phyloP scores from a whole-genome alignment of 78 protist genomes.

The Kipferlia bialata region DNA sequence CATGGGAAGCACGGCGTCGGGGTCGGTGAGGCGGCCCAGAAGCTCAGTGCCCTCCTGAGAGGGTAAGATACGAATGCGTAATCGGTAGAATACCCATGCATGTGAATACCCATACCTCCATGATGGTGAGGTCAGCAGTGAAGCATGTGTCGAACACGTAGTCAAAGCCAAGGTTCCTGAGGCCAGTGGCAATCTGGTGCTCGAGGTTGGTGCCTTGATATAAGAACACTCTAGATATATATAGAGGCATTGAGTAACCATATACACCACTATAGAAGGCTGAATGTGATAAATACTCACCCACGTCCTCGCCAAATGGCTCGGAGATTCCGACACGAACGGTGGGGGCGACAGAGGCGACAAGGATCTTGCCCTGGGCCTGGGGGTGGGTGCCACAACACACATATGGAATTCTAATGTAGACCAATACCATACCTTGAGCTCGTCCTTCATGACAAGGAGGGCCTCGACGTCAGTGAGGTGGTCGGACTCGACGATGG shows the following conservation, averaged over 20 bases:
- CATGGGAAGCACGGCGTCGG: conserved; percentile 28
- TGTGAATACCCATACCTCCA: too few relatives aligned
- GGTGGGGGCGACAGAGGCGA: conserved; percentile 18
- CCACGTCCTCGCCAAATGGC: neutral
- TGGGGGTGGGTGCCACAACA: too few relatives aligned
- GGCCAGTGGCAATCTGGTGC: conserved; percentile 18
- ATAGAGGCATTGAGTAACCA: too few relatives aligned
- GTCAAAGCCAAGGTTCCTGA: conserved; percentile 26
- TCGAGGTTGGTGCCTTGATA: conserved; percentile 12
- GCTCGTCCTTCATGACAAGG: neutral
- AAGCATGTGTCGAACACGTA: conserved; percentile 42
- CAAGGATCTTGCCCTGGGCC: neutral
- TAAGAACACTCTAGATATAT: too few relatives aligned
- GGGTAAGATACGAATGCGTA: conserved; percentile 37
- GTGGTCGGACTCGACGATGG: conserved; percentile 7
- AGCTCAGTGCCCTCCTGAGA: conserved; percentile 52
- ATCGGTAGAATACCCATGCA: conserved; percentile 4
- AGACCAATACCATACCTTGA: too few relatives aligned
- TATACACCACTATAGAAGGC: too few relatives aligned
- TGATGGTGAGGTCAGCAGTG: conserved; percentile 46
- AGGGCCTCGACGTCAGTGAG: neutral
- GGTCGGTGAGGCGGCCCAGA: conserved; percentile 4
- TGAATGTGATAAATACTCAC: too few relatives aligned
- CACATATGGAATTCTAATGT: too few relatives aligned
- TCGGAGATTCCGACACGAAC: conserved; percentile 17